Evolutionary conservation across 2,329 filamentous ascomycete genomes (phyloP).

Genomic region (Beauveria medogensis): DNA sequence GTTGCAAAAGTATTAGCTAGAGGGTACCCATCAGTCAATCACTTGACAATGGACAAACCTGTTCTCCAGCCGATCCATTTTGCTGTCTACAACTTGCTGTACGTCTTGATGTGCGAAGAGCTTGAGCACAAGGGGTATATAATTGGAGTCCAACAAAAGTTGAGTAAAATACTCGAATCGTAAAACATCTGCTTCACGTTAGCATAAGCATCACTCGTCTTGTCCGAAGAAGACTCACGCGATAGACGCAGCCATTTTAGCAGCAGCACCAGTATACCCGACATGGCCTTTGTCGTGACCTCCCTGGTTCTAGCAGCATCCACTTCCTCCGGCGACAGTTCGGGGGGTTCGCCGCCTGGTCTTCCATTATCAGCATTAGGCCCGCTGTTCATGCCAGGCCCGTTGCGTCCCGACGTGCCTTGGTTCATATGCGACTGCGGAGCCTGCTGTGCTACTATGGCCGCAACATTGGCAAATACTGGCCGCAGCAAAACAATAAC

Average conservation of each 20-base stretch:
- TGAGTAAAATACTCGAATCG: slow-evolving; percentile 97
- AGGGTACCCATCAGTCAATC: neutral
- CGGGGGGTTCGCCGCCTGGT: slow-evolving; percentile 30
- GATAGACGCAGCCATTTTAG: slow-evolving; percentile 96
- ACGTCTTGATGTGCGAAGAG: slow-evolving; percentile 92
- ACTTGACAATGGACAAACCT: slow-evolving; percentile 47
- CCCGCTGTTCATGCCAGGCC: slow-evolving; percentile 32
- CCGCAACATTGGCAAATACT: slow-evolving; percentile 78
- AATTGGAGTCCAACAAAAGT: slow-evolving; percentile 88
- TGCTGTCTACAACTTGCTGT: slow-evolving; percentile 80
- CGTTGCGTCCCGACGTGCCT: slow-evolving; percentile 31
- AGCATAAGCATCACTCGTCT: slow-evolving; percentile 10
- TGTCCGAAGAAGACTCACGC: slow-evolving; percentile 49
- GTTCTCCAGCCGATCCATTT: slow-evolving; percentile 71
- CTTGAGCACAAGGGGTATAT: slow-evolving; percentile 85
- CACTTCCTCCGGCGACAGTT: slow-evolving; percentile 62
- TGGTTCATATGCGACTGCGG: slow-evolving; percentile 38
- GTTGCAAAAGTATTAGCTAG: slow-evolving; percentile 15
- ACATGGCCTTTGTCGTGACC: slow-evolving; percentile 84
- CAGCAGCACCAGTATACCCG: slow-evolving; percentile 78
- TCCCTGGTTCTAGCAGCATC: slow-evolving; percentile 77
- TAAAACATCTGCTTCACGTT: slow-evolving; percentile 58
- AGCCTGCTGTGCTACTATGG: slow-evolving; percentile 60
- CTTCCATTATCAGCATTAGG: slow-evolving; percentile 18
- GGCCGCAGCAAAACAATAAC: slow-evolving; percentile 89